Base-by-base conservation (phyloP, 257 asterid species). In the Lithospermum erythrorhizon region DNA sequence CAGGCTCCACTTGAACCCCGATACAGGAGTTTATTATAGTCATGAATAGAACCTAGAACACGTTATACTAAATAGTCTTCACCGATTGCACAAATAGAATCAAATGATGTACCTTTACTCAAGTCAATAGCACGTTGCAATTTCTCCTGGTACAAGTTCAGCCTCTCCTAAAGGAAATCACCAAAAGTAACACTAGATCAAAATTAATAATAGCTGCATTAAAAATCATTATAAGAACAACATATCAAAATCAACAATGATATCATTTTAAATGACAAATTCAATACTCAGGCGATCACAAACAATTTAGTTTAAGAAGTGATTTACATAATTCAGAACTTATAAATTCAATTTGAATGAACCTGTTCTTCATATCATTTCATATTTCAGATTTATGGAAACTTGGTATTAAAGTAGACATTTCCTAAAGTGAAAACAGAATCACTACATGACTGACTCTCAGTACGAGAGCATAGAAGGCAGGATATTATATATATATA, bases 81-180 rank as follows among this genome's bases (percentile, higher is more conserved):
- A 14, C 47, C 15, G 49, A 58, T 32, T 24, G 21, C 65, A 8
- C 35, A 62, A 27, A 24, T 21, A 63, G 19, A 61, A 59, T 63
- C 58, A 52, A 58, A 55, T 67, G 47, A 21, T 45, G 59, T 83
- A 91, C 96, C 98, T 86, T 75, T 84, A 75, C 76, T 84, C 72
- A 76, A 70, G 64, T 86, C 86, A 63, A 74, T 65, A 81, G 75
- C 78, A 9, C 79, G 78, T 75, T 88, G 80, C 75, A 93, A 64
- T 77, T 88, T 93, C 73, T 88, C 95, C 73, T 88, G 75, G 68
- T 82, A 89, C 82, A 93, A 65, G 71, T 71, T 79, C 79, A 88
- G 70, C 60, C 98, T 81, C 74, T 93, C 98, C 98, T 88, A 70
- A 63, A 72, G 29, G 55, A 55, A 78, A 58, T 61, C 23, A 63